Evolutionary conservation across 2,329 filamentous ascomycete species (phyloP), one percentile per base, ranked within the genome.

Genomic region (Ustilaginoidea virens): DNA sequence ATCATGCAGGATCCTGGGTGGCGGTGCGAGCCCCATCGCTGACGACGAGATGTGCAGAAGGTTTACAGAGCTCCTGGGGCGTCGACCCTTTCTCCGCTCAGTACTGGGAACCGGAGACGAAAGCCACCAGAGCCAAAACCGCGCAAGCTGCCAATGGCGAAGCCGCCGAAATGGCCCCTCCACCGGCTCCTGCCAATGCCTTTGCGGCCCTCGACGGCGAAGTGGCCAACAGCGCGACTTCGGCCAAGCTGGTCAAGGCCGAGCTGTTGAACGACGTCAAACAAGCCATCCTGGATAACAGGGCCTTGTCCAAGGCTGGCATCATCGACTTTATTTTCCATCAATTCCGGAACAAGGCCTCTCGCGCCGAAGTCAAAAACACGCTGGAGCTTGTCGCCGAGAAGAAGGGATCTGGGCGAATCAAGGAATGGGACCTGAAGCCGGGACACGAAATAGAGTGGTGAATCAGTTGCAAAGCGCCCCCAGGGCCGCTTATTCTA

Each of bases 1-100:
- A 11, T 6, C 9, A 10, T 9, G 2, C 8, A n/a, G 11, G 3
- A 20, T 5, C 12, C 19, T 5, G 4, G 8, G 5, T 22, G 14
- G n/a, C 7, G 12, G 10, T 23, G n/a, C 23, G n/a, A 7, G 21
- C 20, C n/a, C 4, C 4, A 9, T 20, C 31, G 7, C 36, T 35
- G 21, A 35, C 30, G 3, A 2, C 7, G 21, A 12, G 21, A 21
- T n/a, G n/a, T n/a, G 18, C 21, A 66, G 63, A 61, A 30, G 46
- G 48, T 32, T 55, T 71, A 10, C 53, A 65, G 21, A 55, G 49
- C 53, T 74, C 53, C 27, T 49, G 51, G 27, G 48, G 53, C 6
- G 87, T 98, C 38, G 76, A 98, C 44, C 90, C 90, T 0, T 92
- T 87, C 47, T 86, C 82, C 0, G 72, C 71, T 0, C 52, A 60